A percentile compares a stretch with the other conserved stretches of the same genome.
Conservation (phyloP, 1,284 basidiomycete species). For the Ganoderma resinaceum region DNA sequence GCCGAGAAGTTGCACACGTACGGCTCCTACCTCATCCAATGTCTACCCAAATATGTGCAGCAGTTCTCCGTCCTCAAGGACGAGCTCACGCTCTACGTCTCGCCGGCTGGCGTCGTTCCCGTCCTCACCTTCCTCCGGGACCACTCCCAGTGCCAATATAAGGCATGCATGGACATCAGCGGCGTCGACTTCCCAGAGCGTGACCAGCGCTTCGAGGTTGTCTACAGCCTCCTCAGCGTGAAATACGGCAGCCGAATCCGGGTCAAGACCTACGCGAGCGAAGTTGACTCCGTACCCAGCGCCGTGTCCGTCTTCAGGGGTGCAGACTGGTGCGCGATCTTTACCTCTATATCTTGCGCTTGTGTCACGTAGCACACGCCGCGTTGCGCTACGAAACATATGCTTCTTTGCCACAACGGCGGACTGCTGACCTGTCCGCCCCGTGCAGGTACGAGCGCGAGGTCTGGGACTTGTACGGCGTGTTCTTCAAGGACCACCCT, state of each 20-base stretch:
- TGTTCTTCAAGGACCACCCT: slow-evolving; percentile 97
- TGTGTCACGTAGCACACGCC: background rate
- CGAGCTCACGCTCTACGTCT: slow-evolving; percentile 91
- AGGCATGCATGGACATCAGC: slow-evolving; percentile 91
- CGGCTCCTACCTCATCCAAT: slow-evolving; percentile 90
- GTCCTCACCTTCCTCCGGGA: slow-evolving; percentile 95
- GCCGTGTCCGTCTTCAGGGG: slow-evolving; percentile 83
- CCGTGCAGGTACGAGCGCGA: slow-evolving; percentile 89
- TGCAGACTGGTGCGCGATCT: slow-evolving; percentile 85
- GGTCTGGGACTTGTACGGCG: slow-evolving; percentile 97
- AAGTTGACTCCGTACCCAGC: slow-evolving; percentile 94
- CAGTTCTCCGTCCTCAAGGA: slow-evolving; percentile 99
- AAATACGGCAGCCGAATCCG: slow-evolving; percentile 82
- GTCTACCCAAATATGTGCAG: slow-evolving; percentile 94
- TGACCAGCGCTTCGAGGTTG: slow-evolving; percentile 95
- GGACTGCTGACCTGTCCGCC: slow-evolving; percentile 19
- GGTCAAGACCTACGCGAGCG: slow-evolving; percentile 98
- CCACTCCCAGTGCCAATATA: slow-evolving; percentile 97
- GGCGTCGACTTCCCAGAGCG: slow-evolving; percentile 96
- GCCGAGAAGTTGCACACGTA: slow-evolving; percentile 86
- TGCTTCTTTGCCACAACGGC: slow-evolving; percentile 21
- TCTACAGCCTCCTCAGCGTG: slow-evolving; percentile 94
- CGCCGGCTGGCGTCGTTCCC: slow-evolving; percentile 85
- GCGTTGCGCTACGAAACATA: background rate
- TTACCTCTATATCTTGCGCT: background rate